These are phyloP conservation scores for Colletotrichum theobromicola DNA, from an alignment of 2,329 filamentous ascomycete genomes.

Conservation along the genomic window DNA sequence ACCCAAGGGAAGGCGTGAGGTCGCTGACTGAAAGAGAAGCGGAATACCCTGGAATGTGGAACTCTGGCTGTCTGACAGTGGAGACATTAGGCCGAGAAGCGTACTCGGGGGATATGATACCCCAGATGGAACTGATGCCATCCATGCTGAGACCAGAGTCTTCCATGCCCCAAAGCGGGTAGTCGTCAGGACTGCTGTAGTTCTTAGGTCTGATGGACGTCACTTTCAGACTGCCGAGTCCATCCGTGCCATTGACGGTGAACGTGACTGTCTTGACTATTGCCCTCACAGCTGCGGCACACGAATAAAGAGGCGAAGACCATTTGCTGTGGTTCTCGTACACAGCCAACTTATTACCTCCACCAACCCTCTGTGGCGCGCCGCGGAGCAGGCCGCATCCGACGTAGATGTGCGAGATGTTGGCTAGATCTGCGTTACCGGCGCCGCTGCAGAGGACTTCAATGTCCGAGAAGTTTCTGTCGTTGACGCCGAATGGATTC, in stretches of 20 bases:
- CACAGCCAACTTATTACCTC: conserved; percentile 31
- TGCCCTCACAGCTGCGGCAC: conserved; percentile 45
- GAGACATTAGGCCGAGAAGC: conserved; percentile 35
- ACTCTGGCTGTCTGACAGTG: conserved; percentile 26
- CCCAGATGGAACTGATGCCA: conserved; percentile 42
- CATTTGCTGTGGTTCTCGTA: conserved; percentile 46
- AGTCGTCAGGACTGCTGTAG: conserved; percentile 33
- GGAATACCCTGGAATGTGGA: conserved; percentile 22
- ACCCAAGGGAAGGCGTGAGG: not conserved
- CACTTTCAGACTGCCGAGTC: conserved; percentile 38
- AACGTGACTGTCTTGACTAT: conserved; percentile 51
- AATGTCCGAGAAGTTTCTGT: not conserved
- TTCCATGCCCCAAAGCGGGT: conserved; percentile 38
- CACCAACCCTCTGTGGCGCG: conserved; percentile 39
- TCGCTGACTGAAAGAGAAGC: not conserved
- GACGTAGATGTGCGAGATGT: conserved; percentile 46
- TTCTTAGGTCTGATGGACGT: conserved; percentile 37
- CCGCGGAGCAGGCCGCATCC: conserved; percentile 46
- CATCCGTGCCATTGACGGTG: conserved; percentile 42
- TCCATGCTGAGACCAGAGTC: conserved; percentile 29
- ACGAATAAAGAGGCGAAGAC: conserved; percentile 47
- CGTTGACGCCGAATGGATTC: not conserved
- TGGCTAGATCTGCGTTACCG: conserved; percentile 34
- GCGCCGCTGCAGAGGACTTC: conserved; percentile 34
- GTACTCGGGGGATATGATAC: conserved; percentile 37